Evolutionary conservation across 2,329 filamentous ascomycete species (phyloP), one percentile per base, ranked within the genome.

Genomic region (Fusarium burgessii): DNA sequence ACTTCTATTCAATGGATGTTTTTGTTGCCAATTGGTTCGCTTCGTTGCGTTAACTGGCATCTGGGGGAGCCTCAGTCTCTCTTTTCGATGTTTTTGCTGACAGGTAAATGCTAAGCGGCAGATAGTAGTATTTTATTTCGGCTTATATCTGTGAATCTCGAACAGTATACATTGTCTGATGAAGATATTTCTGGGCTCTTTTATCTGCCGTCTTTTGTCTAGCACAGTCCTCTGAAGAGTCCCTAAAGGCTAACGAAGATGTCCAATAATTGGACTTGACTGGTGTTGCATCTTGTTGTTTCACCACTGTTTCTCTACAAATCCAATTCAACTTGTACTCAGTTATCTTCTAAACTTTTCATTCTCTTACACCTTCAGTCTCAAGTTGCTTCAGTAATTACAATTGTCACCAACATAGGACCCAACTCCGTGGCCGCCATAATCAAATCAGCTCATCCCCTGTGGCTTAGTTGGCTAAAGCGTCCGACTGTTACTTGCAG

Each of bases 381-480:
- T 36, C 23, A 36, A 9, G 12, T 25, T 18, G 18, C 6, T n/a
- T 25, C 17, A 42, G 29, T n/a, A 42, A 38, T 23, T 12, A 20
- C 7, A 5, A 27, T 4, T 6, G 10, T 5, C 14, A 27, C 23
- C 38, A 23, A 51, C 17, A 67, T 67, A 67, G 40, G 3, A 12
- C 17, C 11, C 42, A 20, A 67, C 15, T 17, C 7, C 27, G 3
- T 14, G 27, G 38, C 33, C 38, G 42, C 57, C 36, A 62, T 62
- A 62, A 62, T 67, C 62, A 46, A 56, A 62, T 62, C 62, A 67
- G 43, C 64, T 67, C 29, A 61, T 73, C 70, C 70, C 70, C 66
- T 73, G 70, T 72, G 70, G 70, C 70, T 72, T 72, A 72, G 70
- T 73, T 72, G 70, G 70, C 66, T 70, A 72, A 72, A 72, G 70